These are phyloP conservation scores for Carex scoparia DNA, from an alignment of 176 grass and related monocot species.

Conservation along the genomic window DNA sequence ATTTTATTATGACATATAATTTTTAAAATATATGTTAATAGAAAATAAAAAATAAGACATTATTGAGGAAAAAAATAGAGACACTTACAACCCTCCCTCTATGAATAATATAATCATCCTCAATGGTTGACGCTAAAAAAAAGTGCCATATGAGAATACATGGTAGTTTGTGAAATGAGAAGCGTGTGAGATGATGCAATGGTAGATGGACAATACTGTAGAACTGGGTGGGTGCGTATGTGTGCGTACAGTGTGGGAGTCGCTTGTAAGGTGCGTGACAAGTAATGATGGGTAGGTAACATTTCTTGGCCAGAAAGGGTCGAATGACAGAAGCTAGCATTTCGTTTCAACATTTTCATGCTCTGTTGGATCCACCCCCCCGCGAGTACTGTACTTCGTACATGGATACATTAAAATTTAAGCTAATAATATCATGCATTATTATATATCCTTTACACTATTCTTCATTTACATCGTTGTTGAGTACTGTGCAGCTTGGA, in stretches of 20 bases:
- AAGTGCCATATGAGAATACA: no score
- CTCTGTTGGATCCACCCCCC: background rate
- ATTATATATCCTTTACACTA: background rate
- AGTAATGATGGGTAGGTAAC: background rate
- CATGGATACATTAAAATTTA: background rate
- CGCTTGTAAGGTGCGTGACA: background rate
- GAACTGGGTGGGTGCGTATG: no score
- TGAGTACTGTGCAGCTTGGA: background rate
- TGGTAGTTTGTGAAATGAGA: no score
- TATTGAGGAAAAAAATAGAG: no score
- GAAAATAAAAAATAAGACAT: no score
- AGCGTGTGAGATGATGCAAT: background rate
- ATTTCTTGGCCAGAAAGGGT: background rate
- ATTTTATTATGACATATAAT: no score
- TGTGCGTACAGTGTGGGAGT: background rate
- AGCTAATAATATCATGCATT: background rate
- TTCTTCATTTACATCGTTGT: slow-evolving; percentile 5
- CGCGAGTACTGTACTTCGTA: background rate
- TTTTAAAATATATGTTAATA: no score
- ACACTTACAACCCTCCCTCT: no score
- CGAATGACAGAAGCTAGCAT: background rate
- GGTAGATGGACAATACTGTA: background rate
- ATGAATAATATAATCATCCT: no score
- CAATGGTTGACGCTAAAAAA: no score
- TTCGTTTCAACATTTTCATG: slow-evolving; percentile 19